These are phyloP conservation scores for Aspergillus funiculosus DNA, from an alignment of 495 filamentous ascomycete species.

Conservation along the genomic window DNA sequence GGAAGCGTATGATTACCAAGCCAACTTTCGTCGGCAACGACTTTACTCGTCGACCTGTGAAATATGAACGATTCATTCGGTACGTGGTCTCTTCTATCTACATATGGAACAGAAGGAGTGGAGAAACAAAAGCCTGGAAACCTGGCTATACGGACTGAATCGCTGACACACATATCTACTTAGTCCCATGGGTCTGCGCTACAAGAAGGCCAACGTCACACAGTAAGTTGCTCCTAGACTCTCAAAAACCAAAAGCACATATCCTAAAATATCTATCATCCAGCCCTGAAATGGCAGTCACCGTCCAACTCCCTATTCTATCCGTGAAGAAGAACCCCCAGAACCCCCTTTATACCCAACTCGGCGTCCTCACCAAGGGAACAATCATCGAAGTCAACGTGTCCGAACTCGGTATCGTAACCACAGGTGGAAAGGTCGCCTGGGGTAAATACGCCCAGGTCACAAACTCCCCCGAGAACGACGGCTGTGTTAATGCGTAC, in stretches of 20 bases:
- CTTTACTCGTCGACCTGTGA: slow-evolving; percentile 88
- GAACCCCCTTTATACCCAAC: slow-evolving; percentile 88
- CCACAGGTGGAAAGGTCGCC: slow-evolving; percentile 85
- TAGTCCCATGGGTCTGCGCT: slow-evolving; percentile 71
- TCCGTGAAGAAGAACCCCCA: slow-evolving; percentile 98
- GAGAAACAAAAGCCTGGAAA: no score
- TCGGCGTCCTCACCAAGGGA: slow-evolving; percentile 90
- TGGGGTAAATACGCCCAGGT: slow-evolving; percentile 83
- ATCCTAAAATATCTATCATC: slow-evolving; percentile 17
- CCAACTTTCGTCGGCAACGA: slow-evolving; percentile 84
- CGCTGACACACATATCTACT: slow-evolving; percentile 39
- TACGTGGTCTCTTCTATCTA: neutral
- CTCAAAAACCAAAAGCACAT: neutral
- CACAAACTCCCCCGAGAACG: slow-evolving; percentile 67
- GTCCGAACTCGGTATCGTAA: slow-evolving; percentile 86
- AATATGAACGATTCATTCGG: slow-evolving; percentile 83
- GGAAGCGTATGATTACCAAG: slow-evolving; percentile 97
- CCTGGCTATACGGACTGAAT: no score
- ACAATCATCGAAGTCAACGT: slow-evolving; percentile 97
- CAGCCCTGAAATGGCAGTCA: slow-evolving; percentile 72
- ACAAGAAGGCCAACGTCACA: slow-evolving; percentile 93
- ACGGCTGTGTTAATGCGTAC: slow-evolving; percentile 71
- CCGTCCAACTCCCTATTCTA: slow-evolving; percentile 89
- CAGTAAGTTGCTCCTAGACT: slow-evolving; percentile 35
- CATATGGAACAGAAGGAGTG: no score